phyloP scores from a whole-genome alignment of 257 asterid genomes.

The Osmanthus fragrans region DNA sequence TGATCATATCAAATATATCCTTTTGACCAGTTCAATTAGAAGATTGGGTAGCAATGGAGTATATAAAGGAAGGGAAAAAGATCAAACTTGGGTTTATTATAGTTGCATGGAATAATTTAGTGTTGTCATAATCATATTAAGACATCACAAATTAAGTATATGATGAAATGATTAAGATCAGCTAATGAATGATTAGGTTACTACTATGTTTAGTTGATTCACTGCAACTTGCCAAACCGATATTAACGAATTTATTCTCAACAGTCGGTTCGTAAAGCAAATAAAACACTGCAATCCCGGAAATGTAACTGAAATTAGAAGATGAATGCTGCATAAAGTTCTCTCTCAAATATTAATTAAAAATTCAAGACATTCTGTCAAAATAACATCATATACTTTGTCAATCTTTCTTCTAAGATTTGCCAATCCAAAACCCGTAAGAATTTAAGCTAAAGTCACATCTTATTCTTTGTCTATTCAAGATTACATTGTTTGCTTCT shows the following conservation, averaged over 20 bases:
- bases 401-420: constrained; percentile 55
- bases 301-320: constrained; percentile 9
- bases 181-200: neutral
- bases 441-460: constrained; percentile 66
- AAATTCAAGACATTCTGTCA: constrained; percentile 25
- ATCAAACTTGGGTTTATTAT: neutral
- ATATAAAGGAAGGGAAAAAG: neutral
- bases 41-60: neutral
- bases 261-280: neutral
- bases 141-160: neutral
- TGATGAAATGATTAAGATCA: neutral
- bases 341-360: constrained; percentile 14
- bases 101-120: neutral
- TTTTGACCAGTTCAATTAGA: neutral
- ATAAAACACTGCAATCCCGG: neutral
- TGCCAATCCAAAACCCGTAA: constrained; percentile 39
- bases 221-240: neutral
- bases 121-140: neutral
- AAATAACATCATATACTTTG: constrained; percentile 25
- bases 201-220: neutral
- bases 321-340: constrained; percentile 15
- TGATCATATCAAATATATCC: neutral
- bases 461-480: constrained; percentile 29
- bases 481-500: constrained; percentile 45
- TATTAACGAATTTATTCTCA: neutral